Conservation (phyloP, 164 flowering plant genomes). For the Sextonia rubra region DNA sequence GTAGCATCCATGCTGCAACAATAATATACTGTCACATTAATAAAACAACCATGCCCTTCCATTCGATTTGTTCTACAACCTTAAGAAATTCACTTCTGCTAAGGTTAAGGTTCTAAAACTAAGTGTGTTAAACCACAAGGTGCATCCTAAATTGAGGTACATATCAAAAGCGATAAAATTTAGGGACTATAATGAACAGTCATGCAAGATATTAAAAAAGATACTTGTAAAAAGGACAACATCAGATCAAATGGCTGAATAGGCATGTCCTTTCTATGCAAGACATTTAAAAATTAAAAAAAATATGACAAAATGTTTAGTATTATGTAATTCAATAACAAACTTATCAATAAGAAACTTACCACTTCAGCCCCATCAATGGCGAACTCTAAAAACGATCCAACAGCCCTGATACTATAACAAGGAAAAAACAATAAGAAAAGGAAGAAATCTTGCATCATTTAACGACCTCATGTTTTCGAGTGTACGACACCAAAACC, state of each 20-base stretch:
- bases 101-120: not conserved
- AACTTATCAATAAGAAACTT: too few species aligned
- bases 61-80: not conserved
- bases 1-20: not conserved
- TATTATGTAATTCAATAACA: slow-evolving; percentile 2
- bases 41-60: not conserved
- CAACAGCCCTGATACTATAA: slow-evolving; percentile 72
- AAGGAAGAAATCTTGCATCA: not conserved
- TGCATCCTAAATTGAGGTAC: not conserved
- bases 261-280: too few species aligned
- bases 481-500: not conserved
- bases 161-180: not conserved
- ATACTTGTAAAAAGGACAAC: not conserved
- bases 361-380: slow-evolving; percentile 86
- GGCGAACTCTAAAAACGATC: slow-evolving; percentile 88
- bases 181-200: not conserved
- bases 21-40: not conserved
- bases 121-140: not conserved
- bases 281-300: too few species aligned
- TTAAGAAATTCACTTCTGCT: not conserved
- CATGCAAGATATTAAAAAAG: not conserved
- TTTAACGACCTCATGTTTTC: not conserved
- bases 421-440: not conserved
- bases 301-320: not conserved
- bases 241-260: not conserved